Base-by-base conservation (phyloP, 1,284 basidiomycete species). In the Heliocybe sulcata region DNA sequence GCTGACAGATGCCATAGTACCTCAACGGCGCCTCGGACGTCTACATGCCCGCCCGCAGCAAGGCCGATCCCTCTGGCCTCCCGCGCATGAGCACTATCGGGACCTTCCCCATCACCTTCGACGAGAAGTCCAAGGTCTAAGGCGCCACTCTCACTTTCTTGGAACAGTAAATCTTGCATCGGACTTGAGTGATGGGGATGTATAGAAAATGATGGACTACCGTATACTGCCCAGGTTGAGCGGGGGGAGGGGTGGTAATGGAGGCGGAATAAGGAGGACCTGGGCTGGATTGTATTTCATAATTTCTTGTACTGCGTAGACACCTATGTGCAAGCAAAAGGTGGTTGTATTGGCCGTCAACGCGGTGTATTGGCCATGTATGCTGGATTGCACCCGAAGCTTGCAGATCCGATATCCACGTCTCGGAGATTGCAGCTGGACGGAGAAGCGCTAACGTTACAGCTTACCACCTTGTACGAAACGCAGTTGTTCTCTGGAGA, bases 21-120 rank as follows among this genome's bases (percentile, higher is more conserved):
- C 60, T 70, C 58, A 64, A 69, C 53, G 71, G 71, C 58, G 63
- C 61, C 19, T 68, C 68, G 12, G 20, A 54, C 4, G 68, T 20
- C 9, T 47, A 71, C 58, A 59, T 64, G 25, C 56, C 54, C 45
- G 57, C 19, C 27, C 27, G 8, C 52, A 23, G 29, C 55, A 52
- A 27, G 55, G 51, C 16, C 38, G 47, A 10, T 2, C 53, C 33
- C 26, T 14, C 38, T 29, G 1, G 48, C 45, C 25, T 48, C 53
- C 48, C 54, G 56, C 50, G 23, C 27, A 12, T 49, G 20, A 49
- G 47, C 47, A 29, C 27, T 26, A n/a, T 49, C 27, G 47, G 47
- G 3, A 26, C 22, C 47, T 29, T 26, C 47, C 47, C 47, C 4
- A n/a, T 42, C 38, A n/a, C 38, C 38, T 42, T 42, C 38, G 38